These are phyloP conservation scores for Barnettozyma populi DNA, from an alignment of 805 yeast genomes.

Conservation along the genomic window DNA sequence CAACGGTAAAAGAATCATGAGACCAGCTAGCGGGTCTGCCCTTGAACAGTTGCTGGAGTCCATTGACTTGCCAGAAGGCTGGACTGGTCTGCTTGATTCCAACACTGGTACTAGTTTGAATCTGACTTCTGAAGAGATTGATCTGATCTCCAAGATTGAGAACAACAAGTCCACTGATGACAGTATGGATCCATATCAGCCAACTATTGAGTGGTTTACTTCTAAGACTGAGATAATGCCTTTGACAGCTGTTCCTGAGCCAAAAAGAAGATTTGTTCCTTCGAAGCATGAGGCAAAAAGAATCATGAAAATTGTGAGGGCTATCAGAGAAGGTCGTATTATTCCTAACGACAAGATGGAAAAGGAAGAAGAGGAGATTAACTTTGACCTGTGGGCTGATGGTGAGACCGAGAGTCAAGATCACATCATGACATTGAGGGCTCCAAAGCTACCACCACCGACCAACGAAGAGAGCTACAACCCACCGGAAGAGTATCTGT, in stretches of 20 bases:
- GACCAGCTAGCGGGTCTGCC: conserved; percentile 97
- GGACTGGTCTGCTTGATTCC: conserved; percentile 95
- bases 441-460: conserved; percentile 95
- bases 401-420: conserved; percentile 55
- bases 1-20: conserved; percentile 96
- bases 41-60: conserved; percentile 82
- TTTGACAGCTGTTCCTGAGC: conserved; percentile 89
- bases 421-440: conserved; percentile 87
- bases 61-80: conserved; percentile 94
- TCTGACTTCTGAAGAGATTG: conserved; percentile 80
- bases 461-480: conserved; percentile 94
- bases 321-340: conserved; percentile 94
- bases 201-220: conserved; percentile 94
- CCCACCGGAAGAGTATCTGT: conserved; percentile 93
- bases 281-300: conserved; percentile 95
- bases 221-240: conserved; percentile 84
- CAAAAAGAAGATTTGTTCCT: conserved; percentile 94
- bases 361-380: conserved; percentile 43
- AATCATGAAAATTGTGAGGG: conserved; percentile 92
- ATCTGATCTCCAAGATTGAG: conserved; percentile 80
- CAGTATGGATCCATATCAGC: conserved; percentile 80
- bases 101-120: conserved; percentile 83
- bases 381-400: conserved; percentile 84
- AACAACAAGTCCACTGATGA: conserved; percentile 81
- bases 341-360: conserved; percentile 61